phyloP scores from a whole-genome alignment of 495 filamentous ascomycete genomes.

The Saxophila tyrrhenica region DNA sequence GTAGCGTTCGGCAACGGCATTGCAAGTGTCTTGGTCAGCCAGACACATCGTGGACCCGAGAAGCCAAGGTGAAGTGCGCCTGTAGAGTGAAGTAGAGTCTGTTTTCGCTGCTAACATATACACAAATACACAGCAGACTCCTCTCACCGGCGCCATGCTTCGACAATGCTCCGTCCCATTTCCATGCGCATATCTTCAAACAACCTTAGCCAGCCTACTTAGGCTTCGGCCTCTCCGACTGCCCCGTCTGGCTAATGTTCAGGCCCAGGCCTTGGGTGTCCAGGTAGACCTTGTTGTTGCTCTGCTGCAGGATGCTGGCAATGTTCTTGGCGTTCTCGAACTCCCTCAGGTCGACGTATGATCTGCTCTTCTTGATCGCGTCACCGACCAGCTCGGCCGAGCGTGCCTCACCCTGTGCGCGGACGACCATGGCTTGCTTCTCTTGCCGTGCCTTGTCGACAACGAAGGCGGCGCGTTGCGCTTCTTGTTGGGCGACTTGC shows the following conservation, averaged over 20 bases:
- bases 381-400: constrained; percentile 97
- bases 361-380: constrained; percentile 96
- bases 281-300: constrained; percentile 87
- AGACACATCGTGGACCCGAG: too few relatives aligned
- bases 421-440: constrained; percentile 97
- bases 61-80: too few relatives aligned
- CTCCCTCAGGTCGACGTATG: constrained; percentile 90
- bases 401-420: constrained; percentile 96
- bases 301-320: constrained; percentile 70
- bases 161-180: too few relatives aligned
- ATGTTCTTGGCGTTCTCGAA: constrained; percentile 92
- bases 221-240: constrained; percentile 4
- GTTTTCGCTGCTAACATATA: too few relatives aligned
- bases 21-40: too few relatives aligned
- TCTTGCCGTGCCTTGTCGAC: constrained; percentile 98
- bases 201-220: too few relatives aligned
- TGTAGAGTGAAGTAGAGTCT: too few relatives aligned
- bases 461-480: constrained; percentile 90
- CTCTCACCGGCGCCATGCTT: too few relatives aligned
- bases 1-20: too few relatives aligned
- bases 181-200: too few relatives aligned
- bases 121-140: too few relatives aligned
- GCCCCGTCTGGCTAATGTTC: constrained; percentile 59
- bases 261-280: constrained; percentile 81
- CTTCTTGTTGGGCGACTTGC: constrained; percentile 97